Evolutionary conservation across 495 filamentous ascomycete genomes (phyloP).

Genomic region (Xylaria flabelliformis): DNA sequence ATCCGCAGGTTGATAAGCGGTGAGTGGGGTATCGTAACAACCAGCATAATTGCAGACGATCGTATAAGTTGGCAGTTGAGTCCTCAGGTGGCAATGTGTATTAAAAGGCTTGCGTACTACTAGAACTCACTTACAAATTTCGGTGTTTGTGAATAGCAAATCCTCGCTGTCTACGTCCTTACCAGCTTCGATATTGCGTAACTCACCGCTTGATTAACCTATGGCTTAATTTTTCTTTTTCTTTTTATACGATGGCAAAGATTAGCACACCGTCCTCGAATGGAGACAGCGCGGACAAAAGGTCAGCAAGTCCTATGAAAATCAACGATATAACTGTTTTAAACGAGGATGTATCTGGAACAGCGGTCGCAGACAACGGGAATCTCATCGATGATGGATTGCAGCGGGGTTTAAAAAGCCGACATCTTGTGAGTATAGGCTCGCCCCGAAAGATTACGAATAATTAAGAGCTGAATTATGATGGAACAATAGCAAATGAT

Average conservation of each 20-base stretch:
- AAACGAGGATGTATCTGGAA: conserved; percentile 4
- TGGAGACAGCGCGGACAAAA: conserved; percentile 18
- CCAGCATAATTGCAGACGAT: not conserved
- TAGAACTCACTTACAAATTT: not conserved
- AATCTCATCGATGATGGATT: conserved; percentile 40
- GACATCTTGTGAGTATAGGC: conserved; percentile 35
- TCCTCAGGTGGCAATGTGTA: not conserved
- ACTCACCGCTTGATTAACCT: not conserved
- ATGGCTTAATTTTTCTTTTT: not conserved
- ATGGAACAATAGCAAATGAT: conserved; percentile 49
- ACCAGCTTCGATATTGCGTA: not conserved
- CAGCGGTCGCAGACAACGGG: conserved; percentile 34
- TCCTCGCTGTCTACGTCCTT: not conserved
- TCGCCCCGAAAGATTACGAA: not conserved
- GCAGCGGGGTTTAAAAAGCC: conserved; percentile 40
- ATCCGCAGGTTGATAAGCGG: conserved; percentile 22
- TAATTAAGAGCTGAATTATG: not conserved
- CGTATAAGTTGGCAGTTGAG: not conserved
- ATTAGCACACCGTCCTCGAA: not conserved
- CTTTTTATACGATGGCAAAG: not conserved
- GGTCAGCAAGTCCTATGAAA: conserved; percentile 7
- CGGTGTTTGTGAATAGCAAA: not conserved
- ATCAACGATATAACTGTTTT: conserved; percentile 14
- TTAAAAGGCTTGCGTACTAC: not conserved
- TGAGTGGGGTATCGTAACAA: conserved; percentile 7